A percentile compares a stretch with the other conserved stretches of the same genome.
Conservation (phyloP, 1,139 yeast species). For the Sugiyamaella sp. region DNA sequence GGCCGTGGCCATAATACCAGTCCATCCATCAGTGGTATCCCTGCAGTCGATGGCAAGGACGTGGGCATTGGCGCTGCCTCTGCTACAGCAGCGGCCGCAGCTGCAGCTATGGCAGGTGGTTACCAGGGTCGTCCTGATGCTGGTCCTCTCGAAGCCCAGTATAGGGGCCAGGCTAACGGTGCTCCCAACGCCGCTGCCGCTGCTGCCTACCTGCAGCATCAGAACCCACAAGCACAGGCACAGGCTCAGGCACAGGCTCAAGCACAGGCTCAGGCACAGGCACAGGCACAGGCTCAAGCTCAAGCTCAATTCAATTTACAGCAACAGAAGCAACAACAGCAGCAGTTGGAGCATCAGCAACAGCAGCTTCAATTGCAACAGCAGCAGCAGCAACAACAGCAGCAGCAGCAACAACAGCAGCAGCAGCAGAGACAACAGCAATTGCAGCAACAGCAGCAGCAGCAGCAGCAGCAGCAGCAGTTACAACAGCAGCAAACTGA, state of each 20-base stretch:
- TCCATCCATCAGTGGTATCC: constrained; percentile 9
- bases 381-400: constrained; percentile 29
- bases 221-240: constrained; percentile 23
- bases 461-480: constrained; percentile 33
- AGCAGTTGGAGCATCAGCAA: constrained; percentile 24
- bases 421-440: constrained; percentile 23
- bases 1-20: constrained; percentile 31
- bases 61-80: not conserved
- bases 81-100: constrained; percentile 13
- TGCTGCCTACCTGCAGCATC: constrained; percentile 18
- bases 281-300: constrained; percentile 7
- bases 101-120: constrained; percentile 12
- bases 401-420: constrained; percentile 31
- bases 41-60: not conserved
- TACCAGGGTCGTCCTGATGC: constrained; percentile 3
- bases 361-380: constrained; percentile 8
- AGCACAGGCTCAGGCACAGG: constrained; percentile 25
- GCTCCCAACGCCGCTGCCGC: constrained; percentile 14
- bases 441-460: constrained; percentile 16
- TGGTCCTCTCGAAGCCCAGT: not conserved
- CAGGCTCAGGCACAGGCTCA: not conserved
- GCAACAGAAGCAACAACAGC: constrained; percentile 24
- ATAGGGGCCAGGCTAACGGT: constrained; percentile 5
- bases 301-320: constrained; percentile 29
- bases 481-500: too few relatives aligned